Conservation (phyloP, 129 eudicot species). For the Chrysanthemum lavandulifolium region DNA sequence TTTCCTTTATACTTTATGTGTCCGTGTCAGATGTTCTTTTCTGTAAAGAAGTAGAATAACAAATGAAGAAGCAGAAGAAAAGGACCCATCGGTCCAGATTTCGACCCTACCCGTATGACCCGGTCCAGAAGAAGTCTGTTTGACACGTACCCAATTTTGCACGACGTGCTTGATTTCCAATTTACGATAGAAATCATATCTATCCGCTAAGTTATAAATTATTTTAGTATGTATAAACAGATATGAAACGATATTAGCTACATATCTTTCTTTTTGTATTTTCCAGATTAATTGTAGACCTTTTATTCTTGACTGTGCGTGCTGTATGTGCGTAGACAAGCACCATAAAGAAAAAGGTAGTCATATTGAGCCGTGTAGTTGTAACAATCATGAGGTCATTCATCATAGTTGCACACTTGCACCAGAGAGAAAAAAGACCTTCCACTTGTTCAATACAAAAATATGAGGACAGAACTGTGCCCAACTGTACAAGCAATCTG, state of each 20-base stretch:
- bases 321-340: constrained; percentile 27
- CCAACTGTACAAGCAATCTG: constrained; percentile 9
- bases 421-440: constrained; percentile 15
- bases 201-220: not conserved
- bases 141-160: constrained; percentile 11
- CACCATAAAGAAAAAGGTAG: constrained; percentile 23
- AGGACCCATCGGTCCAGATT: not conserved
- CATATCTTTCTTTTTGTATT: not conserved
- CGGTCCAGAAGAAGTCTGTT: constrained; percentile 7
- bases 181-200: constrained; percentile 5
- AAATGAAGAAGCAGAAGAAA: not conserved
- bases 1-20: not conserved
- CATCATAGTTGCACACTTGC: constrained; percentile 10
- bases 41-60: constrained; percentile 9
- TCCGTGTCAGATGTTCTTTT: not conserved
- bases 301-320: not conserved
- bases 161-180: constrained; percentile 16
- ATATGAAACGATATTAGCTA: not conserved
- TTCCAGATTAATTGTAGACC: not conserved
- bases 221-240: not conserved
- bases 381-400: constrained; percentile 8
- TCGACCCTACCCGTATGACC: constrained; percentile 12
- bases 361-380: constrained; percentile 21
- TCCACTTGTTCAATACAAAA: constrained; percentile 25
- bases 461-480: constrained; percentile 12